Evolutionary conservation across 2,329 filamentous ascomycete genomes (phyloP), one percentile per base, ranked within the genome.

Genomic region (Aspergillus sp.): DNA sequence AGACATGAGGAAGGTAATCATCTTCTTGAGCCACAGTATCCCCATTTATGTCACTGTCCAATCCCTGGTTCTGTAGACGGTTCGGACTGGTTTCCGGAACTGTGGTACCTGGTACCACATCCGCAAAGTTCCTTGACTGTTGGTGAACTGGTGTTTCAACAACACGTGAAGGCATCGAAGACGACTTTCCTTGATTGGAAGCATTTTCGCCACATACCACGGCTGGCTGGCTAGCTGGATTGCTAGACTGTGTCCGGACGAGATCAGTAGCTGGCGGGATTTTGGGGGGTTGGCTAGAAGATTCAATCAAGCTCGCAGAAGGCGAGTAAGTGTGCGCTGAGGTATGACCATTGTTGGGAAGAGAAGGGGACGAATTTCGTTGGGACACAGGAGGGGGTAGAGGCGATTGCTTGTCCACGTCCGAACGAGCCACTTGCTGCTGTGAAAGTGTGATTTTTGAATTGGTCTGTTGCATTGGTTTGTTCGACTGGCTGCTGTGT

Each of bases 81-180:
- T 58, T 60, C 1, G 66, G 65, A 37, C 66, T 71, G 5, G 68
- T 71, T 49, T 70, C 68, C 4, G 67, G 67, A 17, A 69, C 62
- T 43, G 60, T 68, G 5, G 63, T 70, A 27, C 63, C 56, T 20
- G 59, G 59, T 33, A 62, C 51, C 35, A 61, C 57, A 38, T 65
- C 60, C 9, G 53, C 56, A 37, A 57, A 48, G 43, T 43, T 50
- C 43, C 46, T 58, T 27, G 49, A 51, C 38, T 51, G 54, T n/a
- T 54, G 57, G 22, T 63, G 60, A 39, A 68, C 53, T 17, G 69
- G 69, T 4, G 69, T 72, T 52, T 72, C 68, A 17, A 60, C 62
- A n/a, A 71, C 58, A 32, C 60, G 64, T 22, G 68, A 70, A 7
- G 62, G 64, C 59, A 70, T 65, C 9, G 67, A 70, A 5, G 67